Percentiles rank a stretch among this genome's conserved stretches.
Evolutionary conservation across 148 eudicot genomes (phyloP).

Genomic region (Spergularia bocconei): DNA sequence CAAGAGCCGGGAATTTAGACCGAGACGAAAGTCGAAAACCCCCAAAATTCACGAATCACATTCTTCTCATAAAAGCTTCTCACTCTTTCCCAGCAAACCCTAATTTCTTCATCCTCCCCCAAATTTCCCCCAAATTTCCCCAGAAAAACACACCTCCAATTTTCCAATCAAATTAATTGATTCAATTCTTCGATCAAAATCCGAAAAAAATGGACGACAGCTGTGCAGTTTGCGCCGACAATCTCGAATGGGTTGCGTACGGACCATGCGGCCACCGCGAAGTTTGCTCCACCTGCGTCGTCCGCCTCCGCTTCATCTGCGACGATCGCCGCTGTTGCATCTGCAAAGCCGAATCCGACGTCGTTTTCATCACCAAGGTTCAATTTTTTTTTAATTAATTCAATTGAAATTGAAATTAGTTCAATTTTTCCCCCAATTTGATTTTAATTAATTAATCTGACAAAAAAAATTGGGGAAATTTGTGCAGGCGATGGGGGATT

Average conservation of each 20-base stretch:
- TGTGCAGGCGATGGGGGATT: slow-evolving; percentile 83
- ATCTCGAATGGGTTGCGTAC: slow-evolving; percentile 90
- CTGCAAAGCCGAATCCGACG: slow-evolving; percentile 61
- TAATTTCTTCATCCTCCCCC: too few species aligned
- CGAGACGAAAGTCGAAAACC: too few species aligned
- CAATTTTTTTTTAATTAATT: neutral
- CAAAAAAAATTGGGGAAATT: too few species aligned
- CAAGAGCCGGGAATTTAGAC: too few species aligned
- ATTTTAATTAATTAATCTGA: neutral
- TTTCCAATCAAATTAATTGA: too few species aligned
- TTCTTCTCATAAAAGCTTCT: too few species aligned
- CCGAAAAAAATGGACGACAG: slow-evolving; percentile 66
- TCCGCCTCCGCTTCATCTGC: slow-evolving; percentile 93
- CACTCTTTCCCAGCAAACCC: too few species aligned
- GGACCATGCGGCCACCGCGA: slow-evolving; percentile 87
- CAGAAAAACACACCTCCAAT: too few species aligned
- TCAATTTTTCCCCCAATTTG: too few species aligned
- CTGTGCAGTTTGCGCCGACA: slow-evolving; percentile 87
- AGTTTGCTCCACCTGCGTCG: slow-evolving; percentile 93
- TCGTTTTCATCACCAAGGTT: slow-evolving; percentile 90
- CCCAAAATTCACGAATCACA: too few species aligned
- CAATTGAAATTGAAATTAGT: neutral
- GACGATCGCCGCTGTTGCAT: slow-evolving; percentile 86
- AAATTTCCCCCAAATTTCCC: too few species aligned
- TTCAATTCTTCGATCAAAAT: too few species aligned